Conservation (phyloP, 495 filamentous ascomycete species). For the Penicillium malachiteum region DNA sequence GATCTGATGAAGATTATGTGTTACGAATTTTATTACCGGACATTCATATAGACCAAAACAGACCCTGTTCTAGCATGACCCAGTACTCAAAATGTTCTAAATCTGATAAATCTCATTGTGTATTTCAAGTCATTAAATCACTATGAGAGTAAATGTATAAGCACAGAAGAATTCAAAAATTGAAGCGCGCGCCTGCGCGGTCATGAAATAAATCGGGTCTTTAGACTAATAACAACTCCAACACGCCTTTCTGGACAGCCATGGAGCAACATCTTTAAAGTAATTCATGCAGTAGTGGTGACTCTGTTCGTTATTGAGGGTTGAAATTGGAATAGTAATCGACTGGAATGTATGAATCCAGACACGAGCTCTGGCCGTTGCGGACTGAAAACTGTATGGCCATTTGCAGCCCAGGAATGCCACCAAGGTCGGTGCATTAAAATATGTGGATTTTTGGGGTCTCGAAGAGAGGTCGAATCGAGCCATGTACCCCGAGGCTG, state of each 20-base stretch:
- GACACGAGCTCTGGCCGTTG: too few species aligned
- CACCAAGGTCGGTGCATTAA: too few species aligned
- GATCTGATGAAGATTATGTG: conserved; percentile 16
- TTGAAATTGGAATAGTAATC: too few species aligned
- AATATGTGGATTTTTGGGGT: not conserved
- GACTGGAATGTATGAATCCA: too few species aligned
- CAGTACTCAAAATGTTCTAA: not conserved
- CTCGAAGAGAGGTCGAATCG: not conserved
- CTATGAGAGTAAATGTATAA: not conserved
- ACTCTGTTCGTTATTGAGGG: not conserved
- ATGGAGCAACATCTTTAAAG: conserved; percentile 10
- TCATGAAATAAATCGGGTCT: conserved; percentile 6
- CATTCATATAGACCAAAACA: too few species aligned
- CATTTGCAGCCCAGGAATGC: too few species aligned
- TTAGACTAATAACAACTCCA: conserved; percentile 6
- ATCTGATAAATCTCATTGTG: not conserved
- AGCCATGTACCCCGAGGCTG: not conserved
- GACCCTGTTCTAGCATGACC: too few species aligned
- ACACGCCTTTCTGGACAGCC: conserved; percentile 1
- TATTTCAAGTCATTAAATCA: conserved; percentile 2
- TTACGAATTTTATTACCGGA: conserved; percentile 13
- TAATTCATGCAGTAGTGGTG: conserved; percentile 12
- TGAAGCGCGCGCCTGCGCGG: conserved; percentile 1
- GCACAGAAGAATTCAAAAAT: not conserved
- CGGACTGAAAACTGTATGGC: too few species aligned